Conservation (phyloP, 2,329 filamentous ascomycete species). For the Grosmannia penicillata region DNA sequence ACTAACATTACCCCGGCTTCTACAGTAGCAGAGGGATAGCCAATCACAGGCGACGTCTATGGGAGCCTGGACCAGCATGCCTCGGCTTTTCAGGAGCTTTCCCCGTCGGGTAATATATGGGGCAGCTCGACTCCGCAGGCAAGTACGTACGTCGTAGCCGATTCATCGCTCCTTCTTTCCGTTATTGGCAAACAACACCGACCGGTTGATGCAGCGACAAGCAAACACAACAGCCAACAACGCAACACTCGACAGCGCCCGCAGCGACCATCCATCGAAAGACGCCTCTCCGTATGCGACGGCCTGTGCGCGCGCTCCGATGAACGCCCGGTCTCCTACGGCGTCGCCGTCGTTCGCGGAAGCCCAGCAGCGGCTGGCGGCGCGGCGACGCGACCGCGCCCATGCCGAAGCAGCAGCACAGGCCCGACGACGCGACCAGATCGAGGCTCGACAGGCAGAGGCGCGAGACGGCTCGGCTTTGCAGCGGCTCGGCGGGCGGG, state of each 20-base stretch:
- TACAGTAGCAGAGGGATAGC: too few species aligned
- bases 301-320: background rate
- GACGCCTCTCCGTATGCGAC: too few species aligned
- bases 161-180: too few species aligned
- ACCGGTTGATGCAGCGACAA: background rate
- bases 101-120: too few species aligned
- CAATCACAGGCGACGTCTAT: too few species aligned
- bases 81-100: too few species aligned
- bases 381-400: conserved; percentile 65
- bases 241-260: background rate
- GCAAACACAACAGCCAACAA: background rate
- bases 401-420: conserved; percentile 50
- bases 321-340: background rate
- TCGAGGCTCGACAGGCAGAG: conserved; percentile 12
- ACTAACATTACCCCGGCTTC: too few species aligned
- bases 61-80: too few species aligned
- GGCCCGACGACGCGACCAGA: background rate
- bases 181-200: too few species aligned
- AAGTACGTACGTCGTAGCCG: too few species aligned
- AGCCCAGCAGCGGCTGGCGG: conserved; percentile 74
- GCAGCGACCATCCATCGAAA: background rate
- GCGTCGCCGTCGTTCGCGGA: conserved; percentile 51
- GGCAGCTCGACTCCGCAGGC: too few species aligned
- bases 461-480: conserved; percentile 24
- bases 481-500: conserved; percentile 40